Base-by-base conservation (phyloP, 371 early-diverging fungal genomes). In the Batkoa obscura region DNA sequence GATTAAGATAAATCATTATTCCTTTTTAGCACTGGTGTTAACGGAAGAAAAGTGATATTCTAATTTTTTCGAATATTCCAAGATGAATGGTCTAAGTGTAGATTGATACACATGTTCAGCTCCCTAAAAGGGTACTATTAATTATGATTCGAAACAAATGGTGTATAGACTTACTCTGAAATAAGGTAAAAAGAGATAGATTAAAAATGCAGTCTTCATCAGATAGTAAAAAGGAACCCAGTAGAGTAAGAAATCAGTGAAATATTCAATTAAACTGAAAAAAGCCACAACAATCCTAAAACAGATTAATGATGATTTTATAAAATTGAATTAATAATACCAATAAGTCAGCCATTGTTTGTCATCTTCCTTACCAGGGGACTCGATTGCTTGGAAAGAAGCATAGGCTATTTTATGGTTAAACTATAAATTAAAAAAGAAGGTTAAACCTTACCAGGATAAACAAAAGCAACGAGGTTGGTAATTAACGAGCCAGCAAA, bases 221-320 rank as follows among this genome's bases (percentile, higher is more conserved):
- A 81, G 65, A 68, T 84, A 93, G 75, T 92, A 96, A 71, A 94
- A 86, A 50, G 92, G 90, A 65, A 89, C 66, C 92, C 92, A 93
- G 72, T 81, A 83, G 53, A 87, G 69, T 12, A 93, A 54, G 54
- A 80, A 55, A 56, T 88, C 88, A 55, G 80, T 72, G 66, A 92
- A 92, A 72, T 83, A 89, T 73, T 93, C 93, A 57, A 79, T 43
- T 37, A 85, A 68, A 60, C 83, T 84, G 47, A 88, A 66, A 66
- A 88, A 77, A 36, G 85, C 92, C 68, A 84, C 86, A 13, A 94
- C 90, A 32, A 77, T 77, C 88, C 80, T 76, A 65, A 62, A 63
- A 15, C 17, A 30, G 13, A 2, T 33, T 41, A 36, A 5, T 43
- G 1, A 43, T 23, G 23, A 23, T 23, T 23, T 23, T 39, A 33